phyloP scores from a whole-genome alignment of 1,284 basidiomycete genomes.

The Ustilago hordei region DNA sequence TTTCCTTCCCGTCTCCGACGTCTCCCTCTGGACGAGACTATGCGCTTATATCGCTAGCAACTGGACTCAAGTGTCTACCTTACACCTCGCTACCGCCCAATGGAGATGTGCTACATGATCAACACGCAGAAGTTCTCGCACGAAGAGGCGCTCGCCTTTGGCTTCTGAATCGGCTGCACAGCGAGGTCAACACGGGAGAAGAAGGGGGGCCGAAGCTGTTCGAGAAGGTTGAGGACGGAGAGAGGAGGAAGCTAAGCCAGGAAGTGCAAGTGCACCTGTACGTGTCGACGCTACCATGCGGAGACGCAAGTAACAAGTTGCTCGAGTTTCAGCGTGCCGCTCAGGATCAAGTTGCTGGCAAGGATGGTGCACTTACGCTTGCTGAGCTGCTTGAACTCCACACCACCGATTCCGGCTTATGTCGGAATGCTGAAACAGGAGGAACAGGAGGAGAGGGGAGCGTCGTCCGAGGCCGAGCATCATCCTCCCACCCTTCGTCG shows the following conservation, averaged over 20 bases:
- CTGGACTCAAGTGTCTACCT: conserved; percentile 89
- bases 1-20: conserved; percentile 16
- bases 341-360: conserved; percentile 25
- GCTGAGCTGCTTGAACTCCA: conserved; percentile 16
- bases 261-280: conserved; percentile 79
- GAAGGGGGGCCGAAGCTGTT: conserved; percentile 4
- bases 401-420: background rate
- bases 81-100: conserved; percentile 75
- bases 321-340: conserved; percentile 41
- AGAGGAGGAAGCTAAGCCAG: conserved; percentile 73
- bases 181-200: conserved; percentile 51
- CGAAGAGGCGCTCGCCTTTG: conserved; percentile 83
- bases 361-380: background rate
- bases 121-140: conserved; percentile 89
- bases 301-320: conserved; percentile 33
- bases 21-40: conserved; percentile 9
- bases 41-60: conserved; percentile 76
- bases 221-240: background rate
- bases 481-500: conserved; percentile 1
- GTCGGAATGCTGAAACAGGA: background rate
- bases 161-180: conserved; percentile 78
- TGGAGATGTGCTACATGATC: conserved; percentile 89
- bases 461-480: conserved; percentile 29
- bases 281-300: conserved; percentile 87
- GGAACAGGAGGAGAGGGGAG: background rate